These are phyloP conservation scores for Helotiales sp. DNA, from an alignment of 2,329 filamentous ascomycete species.

Conservation along the genomic window DNA sequence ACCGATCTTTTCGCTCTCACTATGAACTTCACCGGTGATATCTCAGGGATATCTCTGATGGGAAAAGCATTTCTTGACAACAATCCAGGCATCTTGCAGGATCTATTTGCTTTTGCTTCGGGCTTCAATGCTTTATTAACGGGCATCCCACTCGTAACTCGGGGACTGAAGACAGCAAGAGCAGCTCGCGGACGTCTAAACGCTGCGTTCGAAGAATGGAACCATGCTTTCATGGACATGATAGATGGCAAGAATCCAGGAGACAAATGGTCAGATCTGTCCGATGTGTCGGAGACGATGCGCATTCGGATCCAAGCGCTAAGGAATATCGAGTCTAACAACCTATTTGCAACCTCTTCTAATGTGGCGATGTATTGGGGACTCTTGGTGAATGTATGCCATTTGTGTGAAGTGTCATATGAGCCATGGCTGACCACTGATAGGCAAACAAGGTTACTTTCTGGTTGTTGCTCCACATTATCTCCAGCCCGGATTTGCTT, in stretches of 20 bases:
- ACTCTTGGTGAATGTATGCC: slow-evolving; percentile 47
- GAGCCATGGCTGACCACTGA: background rate
- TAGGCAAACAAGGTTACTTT: slow-evolving; percentile 45
- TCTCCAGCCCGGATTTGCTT: slow-evolving; percentile 39
- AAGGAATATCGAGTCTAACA: slow-evolving; percentile 1
- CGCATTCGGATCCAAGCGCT: slow-evolving; percentile 3
- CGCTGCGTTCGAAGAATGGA: slow-evolving; percentile 39
- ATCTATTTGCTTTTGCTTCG: slow-evolving; percentile 53
- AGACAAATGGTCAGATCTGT: slow-evolving; percentile 44
- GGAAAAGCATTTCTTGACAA: slow-evolving; percentile 49
- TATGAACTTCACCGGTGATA: slow-evolving; percentile 54
- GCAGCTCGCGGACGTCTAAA: slow-evolving; percentile 43
- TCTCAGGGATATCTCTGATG: slow-evolving; percentile 46
- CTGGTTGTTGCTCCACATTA: slow-evolving; percentile 47
- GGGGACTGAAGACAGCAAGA: slow-evolving; percentile 46
- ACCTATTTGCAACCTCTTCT: background rate
- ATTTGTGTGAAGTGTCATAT: background rate
- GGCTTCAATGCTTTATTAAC: slow-evolving; percentile 51
- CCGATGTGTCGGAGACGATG: slow-evolving; percentile 42
- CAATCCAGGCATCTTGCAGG: slow-evolving; percentile 49
- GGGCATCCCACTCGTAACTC: slow-evolving; percentile 53
- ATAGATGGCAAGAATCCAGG: slow-evolving; percentile 41
- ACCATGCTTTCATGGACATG: slow-evolving; percentile 40
- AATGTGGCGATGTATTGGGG: slow-evolving; percentile 46
- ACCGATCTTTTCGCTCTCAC: slow-evolving; percentile 49